Conservation (phyloP, 129 eudicot species). For the Flaveria trinervia region DNA sequence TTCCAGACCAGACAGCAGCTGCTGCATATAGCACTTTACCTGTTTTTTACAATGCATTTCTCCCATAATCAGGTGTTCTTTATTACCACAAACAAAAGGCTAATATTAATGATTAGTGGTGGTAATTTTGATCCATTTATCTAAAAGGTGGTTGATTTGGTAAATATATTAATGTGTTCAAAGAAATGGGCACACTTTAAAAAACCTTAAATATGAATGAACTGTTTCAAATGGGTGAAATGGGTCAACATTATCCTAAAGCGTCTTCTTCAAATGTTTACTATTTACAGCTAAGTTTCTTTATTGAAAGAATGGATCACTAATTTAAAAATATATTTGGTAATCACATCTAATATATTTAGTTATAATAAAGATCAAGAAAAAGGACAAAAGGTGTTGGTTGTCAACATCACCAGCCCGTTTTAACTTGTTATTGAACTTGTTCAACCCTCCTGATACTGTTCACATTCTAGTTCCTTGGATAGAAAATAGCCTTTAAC, state of each 20-base stretch:
- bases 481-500: too few relatives aligned
- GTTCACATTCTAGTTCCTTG: too few relatives aligned
- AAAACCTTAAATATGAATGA: not conserved
- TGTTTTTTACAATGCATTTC: constrained; percentile 25
- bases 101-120: not conserved
- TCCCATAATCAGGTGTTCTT: not conserved
- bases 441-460: too few relatives aligned
- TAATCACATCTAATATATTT: not conserved
- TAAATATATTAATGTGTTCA: too few relatives aligned
- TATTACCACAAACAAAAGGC: constrained; percentile 9
- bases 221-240: not conserved
- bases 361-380: not conserved
- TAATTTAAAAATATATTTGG: not conserved
- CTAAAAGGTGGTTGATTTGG: not conserved
- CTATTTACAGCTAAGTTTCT: not conserved
- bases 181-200: not conserved
- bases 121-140: constrained; percentile 10
- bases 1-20: constrained; percentile 69
- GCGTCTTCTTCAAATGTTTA: not conserved
- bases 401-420: not conserved
- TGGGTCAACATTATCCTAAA: not conserved
- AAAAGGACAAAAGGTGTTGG: not conserved
- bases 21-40: constrained; percentile 88
- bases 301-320: not conserved
- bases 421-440: not conserved